Evolutionary conservation across 257 asterid species (phyloP).

Genomic region (Solanum habrochaites): DNA sequence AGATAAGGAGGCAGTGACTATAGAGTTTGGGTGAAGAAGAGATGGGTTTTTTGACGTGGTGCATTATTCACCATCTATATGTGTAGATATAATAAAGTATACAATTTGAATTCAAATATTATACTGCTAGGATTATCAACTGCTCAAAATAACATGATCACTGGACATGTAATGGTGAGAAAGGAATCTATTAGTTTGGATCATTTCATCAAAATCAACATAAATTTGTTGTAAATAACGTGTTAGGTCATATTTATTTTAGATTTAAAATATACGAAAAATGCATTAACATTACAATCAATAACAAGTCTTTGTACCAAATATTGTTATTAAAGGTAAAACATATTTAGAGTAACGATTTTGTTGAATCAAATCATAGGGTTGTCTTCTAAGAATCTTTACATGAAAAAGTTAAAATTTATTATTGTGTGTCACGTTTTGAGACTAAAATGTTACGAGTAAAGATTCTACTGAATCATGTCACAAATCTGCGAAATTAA

Average conservation of each 20-base stretch:
- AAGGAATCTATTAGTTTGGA: not conserved
- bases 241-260: too few species aligned
- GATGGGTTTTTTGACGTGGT: not conserved
- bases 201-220: not conserved
- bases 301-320: not conserved
- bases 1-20: not conserved
- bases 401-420: not conserved
- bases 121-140: not conserved
- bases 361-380: not conserved
- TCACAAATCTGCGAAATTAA: too few species aligned
- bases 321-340: not conserved
- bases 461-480: not conserved
- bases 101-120: not conserved
- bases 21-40: not conserved
- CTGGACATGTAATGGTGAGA: not conserved
- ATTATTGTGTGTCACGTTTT: not conserved
- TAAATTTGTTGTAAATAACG: not conserved
- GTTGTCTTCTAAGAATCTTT: not conserved
- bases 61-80: not conserved
- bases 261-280: not conserved
- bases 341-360: not conserved
- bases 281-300: not conserved
- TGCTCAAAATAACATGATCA: not conserved
- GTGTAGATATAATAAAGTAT: not conserved
- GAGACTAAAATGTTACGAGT: not conserved